Evolutionary conservation across 192 early-diverging fungal species (phyloP).

Genomic region (Coemansia sp.): DNA sequence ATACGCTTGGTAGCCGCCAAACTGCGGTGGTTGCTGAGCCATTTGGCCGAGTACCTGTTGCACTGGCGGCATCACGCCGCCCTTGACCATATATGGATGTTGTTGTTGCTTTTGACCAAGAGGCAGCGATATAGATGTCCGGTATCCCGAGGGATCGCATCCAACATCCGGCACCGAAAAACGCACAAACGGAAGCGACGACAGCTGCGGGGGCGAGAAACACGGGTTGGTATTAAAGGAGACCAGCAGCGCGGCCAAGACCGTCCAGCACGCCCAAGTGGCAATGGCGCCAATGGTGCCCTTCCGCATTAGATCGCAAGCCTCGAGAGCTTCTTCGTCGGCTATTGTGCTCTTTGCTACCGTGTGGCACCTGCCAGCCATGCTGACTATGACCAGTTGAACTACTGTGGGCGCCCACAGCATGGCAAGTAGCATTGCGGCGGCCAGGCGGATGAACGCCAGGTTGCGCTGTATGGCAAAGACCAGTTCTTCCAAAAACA

Average conservation of each 20-base stretch:
- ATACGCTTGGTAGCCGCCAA: neutral
- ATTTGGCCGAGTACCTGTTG: slow-evolving; percentile 6
- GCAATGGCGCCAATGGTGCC: slow-evolving; percentile 17
- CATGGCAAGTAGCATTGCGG: slow-evolving; percentile 15
- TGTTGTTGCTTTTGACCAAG: slow-evolving; percentile 1
- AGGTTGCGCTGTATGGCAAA: slow-evolving; percentile 28
- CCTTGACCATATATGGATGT: neutral
- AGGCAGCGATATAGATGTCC: neutral
- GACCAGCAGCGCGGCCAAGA: slow-evolving; percentile 24
- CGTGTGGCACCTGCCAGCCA: slow-evolving; percentile 31
- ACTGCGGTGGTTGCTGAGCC: neutral
- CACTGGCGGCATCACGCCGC: neutral
- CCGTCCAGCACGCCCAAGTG: slow-evolving; percentile 30
- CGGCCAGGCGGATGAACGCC: slow-evolving; percentile 26
- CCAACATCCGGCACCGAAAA: neutral
- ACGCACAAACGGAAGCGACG: neutral
- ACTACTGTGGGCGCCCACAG: slow-evolving; percentile 28
- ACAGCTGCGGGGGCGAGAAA: neutral
- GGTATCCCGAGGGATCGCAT: neutral
- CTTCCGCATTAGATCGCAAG: slow-evolving; percentile 32
- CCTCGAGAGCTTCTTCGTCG: slow-evolving; percentile 1
- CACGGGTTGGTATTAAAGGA: slow-evolving; percentile 27
- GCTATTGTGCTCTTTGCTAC: slow-evolving; percentile 8
- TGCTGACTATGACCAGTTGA: slow-evolving; percentile 23
- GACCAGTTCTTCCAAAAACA: slow-evolving; percentile 31